Evolutionary conservation across 305 asterid genomes (phyloP), one percentile per base, ranked within the genome.

Genomic region (Fraxinus nigra): DNA sequence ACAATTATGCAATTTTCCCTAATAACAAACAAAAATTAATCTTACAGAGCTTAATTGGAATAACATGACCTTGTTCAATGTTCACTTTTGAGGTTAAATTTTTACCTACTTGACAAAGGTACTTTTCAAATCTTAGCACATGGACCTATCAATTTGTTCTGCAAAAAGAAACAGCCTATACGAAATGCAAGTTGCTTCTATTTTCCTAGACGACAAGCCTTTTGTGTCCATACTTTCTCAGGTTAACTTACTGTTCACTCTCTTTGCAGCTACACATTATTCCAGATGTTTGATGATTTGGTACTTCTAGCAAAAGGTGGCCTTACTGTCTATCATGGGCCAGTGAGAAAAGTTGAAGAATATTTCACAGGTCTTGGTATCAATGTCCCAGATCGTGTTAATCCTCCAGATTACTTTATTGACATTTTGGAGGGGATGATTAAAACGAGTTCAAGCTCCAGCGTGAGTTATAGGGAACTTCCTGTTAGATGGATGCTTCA

Each of bases 281-380:
- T 94, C 93, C 87, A 86, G 59, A 94, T 92, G 99, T 95, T 94
- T 77, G 98, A 95, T 82, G 99, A 95, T 84, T 84, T 95, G 89
- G 90, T 95, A 87, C 99, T 95, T 86, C 92, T 95, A 82, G 98
- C 99, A 16, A 95, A 95, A 88, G 98, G 98, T 75, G 98, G 99
- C 80, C 97, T 94, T 61, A 90, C 90, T 18, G 97, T 80, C 33
- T 95, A 95, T 82, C 99, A 88, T 76, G 99, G 99, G 48, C 90
- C 97, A 48, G 97, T 95, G 76, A 89, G 79, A 84, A 93, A 94
- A 48, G 98, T 94, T 22, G 99, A 94, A 80, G 93, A 90, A 59
- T 95, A 95, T 88, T 95, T 95, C 86, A 85, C 95, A 22, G 84
- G 85, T 18, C 87, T 90, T 9, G 97, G 89, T 40, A 88, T 95